Evolutionary conservation across 768 basidiomycete genomes (phyloP), one percentile per base, ranked within the genome.

Genomic region (Boletus vermiculosoides): DNA sequence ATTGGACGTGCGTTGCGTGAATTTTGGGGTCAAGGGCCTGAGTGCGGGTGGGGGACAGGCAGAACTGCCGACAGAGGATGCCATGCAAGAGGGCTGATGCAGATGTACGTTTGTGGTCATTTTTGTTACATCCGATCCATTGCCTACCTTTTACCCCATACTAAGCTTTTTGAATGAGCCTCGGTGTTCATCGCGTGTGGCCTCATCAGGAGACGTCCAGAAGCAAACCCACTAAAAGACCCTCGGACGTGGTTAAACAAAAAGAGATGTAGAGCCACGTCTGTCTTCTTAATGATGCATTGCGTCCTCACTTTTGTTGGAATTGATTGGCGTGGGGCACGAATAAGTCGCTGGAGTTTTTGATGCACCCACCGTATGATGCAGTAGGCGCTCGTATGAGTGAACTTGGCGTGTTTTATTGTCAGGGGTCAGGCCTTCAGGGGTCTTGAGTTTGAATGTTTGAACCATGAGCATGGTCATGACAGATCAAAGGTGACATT

Each of bases 1-100:
- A 22, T 73, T 96, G 65, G 86, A 81, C 52, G 85, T 90, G 22
- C 86, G 78, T 62, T 81, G 80, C 52, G 72, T 90, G 34, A 73
- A 77, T 55, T 87, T 89, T 65, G 77, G 75, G 1, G 76, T 85
- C 34, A 62, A 66, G 20, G 75, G 76, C 18, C 65, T 78, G 68
- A 65, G 53, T 52, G 42, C 55, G 23, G 61, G 62, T 36, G 65
- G 63, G 23, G 49, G 56, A 50, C 58, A 63, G n/a, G 41, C 37
- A 37, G 50, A 46, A 20, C 22, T 7, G 23, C 39, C 39, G 20
- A 41, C 53, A 45, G 58, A 63, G 34, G 59, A 62, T 33, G 52
- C 39, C 23, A 73, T 71, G 68, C 59, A 68, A 44, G 63, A 68
- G 51, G 63, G 55, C 12, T 72, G 41, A 73, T 48, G 39, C 13